Percentiles rank a stretch among this genome's conserved stretches.
Conservation (phyloP, 148 eudicot genomes). For the Polygonum aviculare region DNA sequence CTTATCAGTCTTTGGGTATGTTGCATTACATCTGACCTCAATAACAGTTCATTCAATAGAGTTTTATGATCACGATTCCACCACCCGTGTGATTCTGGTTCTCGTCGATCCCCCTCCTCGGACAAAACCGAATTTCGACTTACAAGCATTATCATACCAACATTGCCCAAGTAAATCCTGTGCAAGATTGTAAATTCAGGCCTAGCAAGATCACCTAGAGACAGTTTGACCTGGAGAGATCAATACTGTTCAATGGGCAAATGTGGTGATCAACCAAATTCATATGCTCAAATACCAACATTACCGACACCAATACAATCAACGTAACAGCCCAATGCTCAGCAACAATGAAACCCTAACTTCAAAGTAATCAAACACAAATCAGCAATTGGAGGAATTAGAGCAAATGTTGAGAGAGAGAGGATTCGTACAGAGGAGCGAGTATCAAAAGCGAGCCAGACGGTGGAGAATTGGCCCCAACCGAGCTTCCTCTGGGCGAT, state of each 20-base stretch:
- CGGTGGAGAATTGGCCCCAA: slow-evolving; percentile 94
- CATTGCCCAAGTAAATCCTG: not conserved
- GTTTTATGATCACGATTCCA: too few species aligned
- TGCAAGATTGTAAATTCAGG: not conserved
- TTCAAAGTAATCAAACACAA: not conserved
- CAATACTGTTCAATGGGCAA: not conserved
- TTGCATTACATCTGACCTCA: too few species aligned
- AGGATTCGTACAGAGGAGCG: slow-evolving; percentile 38
- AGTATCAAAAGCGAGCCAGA: slow-evolving; percentile 88
- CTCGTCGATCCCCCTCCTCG: too few species aligned
- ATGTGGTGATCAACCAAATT: not conserved
- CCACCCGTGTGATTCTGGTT: too few species aligned
- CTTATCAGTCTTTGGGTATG: too few species aligned
- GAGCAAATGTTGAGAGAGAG: not conserved
- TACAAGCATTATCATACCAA: not conserved
- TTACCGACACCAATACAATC: not conserved
- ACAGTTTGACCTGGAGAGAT: not conserved
- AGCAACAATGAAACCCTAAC: not conserved
- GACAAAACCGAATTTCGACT: too few species aligned
- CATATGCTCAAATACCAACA: not conserved
- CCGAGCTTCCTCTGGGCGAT: slow-evolving; percentile 85
- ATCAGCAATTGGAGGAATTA: not conserved
- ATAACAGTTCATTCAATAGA: too few species aligned
- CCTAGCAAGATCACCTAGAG: not conserved
- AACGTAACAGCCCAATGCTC: not conserved